Base-by-base conservation (phyloP, 768 basidiomycete genomes). In the Tylopilus rubrobrunneus region DNA sequence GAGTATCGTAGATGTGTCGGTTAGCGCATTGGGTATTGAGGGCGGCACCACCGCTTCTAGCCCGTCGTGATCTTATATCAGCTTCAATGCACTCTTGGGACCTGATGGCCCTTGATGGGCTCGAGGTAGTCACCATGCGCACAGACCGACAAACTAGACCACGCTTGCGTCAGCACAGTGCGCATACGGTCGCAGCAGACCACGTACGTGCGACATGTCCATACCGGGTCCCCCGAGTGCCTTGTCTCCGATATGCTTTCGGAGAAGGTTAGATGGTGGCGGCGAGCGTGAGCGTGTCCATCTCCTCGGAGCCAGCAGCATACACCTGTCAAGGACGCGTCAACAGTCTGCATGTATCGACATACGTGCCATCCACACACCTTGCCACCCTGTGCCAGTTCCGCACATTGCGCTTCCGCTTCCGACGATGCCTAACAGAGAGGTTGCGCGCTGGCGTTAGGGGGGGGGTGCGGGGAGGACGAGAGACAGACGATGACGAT, bases 351-450 rank as follows among this genome's bases (percentile, higher is more conserved):
- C 0, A 25, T 27, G 17, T 5, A 11, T 45, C 28, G 11, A 2
- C 51, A 27, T 5, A 40, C 17, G 39, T 34, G 45, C 41, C 25
- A 25, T 25, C 25, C 25, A 25, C 5, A 49, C 14, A 87, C 96
- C 76, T 96, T 92, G 52, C 92, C 94, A 23, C 92, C 95, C 31
- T 93, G 83, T 17, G 95, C 95, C 2, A 99, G 82, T 69, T 98
- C 97, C 5, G 97, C 97, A 61, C 97, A 98, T 66, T 99, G 97
- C 1, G 97, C 97, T 69, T 99, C 97, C 6, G 97, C 97, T 75
- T 99, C 97, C 48, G 93, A 96, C 0, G 97, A 97, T 21, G 97
- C 95, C 95, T 98, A 58, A 48, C 27, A 41, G 25, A 25, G 25
- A 25, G 25, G 25, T 5, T 7, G 36, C 28, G 45, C 36, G 44